Conservation (phyloP, 306 rosid genomes). For the Calophaca sinica region DNA sequence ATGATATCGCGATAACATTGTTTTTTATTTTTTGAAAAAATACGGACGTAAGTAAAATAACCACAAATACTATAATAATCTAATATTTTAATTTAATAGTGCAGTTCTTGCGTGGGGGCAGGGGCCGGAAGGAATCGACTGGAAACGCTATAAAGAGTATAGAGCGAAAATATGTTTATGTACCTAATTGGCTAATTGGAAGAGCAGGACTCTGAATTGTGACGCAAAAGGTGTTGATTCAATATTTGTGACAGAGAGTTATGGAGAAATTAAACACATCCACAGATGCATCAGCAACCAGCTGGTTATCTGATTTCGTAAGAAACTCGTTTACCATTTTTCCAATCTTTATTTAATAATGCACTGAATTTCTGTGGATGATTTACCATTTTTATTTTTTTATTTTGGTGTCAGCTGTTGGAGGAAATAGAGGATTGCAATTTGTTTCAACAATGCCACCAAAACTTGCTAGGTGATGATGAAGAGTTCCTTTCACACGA, state of each 20-base stretch:
- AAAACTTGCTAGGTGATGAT: conserved; percentile 43
- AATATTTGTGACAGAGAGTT: neutral
- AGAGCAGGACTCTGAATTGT: neutral
- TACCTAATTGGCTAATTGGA: neutral
- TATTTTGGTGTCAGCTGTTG: conserved; percentile 9
- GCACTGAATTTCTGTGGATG: neutral
- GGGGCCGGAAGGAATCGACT: neutral
- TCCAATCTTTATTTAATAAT: neutral
- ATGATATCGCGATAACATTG: neutral
- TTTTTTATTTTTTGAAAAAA: neutral
- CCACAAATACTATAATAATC: neutral
- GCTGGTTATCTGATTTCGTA: conserved; percentile 74
- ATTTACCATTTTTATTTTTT: neutral
- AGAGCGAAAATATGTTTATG: neutral
- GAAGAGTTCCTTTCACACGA: conserved; percentile 50
- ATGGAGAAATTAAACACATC: conserved; percentile 24
- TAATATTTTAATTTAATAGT: neutral
- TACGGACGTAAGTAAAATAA: neutral
- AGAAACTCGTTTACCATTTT: neutral
- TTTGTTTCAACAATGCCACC: conserved; percentile 46
- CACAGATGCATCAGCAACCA: conserved; percentile 53
- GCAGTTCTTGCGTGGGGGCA: neutral
- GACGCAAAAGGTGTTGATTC: neutral
- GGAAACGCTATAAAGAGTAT: neutral
- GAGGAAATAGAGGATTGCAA: conserved; percentile 56